phyloP scores from a whole-genome alignment of 495 filamentous ascomycete species.

The Chaetomium tenue region DNA sequence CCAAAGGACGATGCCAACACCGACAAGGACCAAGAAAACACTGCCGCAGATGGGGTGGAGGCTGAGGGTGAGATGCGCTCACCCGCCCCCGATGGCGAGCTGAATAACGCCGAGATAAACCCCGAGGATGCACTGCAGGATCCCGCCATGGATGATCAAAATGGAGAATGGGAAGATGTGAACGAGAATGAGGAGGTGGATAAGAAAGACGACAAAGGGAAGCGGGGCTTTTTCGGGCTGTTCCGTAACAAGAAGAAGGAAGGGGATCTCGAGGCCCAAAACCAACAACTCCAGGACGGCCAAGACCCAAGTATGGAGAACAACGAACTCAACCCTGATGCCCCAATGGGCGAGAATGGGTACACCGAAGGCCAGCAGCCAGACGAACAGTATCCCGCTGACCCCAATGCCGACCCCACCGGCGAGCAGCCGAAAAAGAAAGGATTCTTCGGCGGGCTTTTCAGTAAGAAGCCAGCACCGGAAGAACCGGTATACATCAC shows the following conservation, averaged over 20 bases:
- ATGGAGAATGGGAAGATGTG: conserved; percentile 7
- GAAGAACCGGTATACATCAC: neutral
- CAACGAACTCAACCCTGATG: neutral
- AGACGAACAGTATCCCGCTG: neutral
- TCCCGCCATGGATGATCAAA: neutral
- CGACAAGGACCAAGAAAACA: neutral
- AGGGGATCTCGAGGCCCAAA: neutral
- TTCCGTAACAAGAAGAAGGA: conserved; percentile 8
- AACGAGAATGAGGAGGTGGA: neutral
- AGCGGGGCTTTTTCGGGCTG: conserved; percentile 3
- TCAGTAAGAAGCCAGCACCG: conserved; percentile 1
- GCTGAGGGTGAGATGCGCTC: neutral
- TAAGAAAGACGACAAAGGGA: neutral
- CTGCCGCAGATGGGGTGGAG: neutral
- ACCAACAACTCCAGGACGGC: neutral
- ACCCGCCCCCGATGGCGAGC: neutral
- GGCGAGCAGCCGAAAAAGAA: conserved; percentile 7
- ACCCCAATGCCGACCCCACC: neutral
- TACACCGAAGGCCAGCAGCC: neutral
- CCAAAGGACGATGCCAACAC: neutral
- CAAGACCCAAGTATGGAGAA: neutral
- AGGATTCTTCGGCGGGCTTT: conserved; percentile 9
- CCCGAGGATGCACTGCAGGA: neutral
- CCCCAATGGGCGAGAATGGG: neutral
- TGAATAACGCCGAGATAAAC: neutral